These are phyloP conservation scores for Pichia sp. DNA, from an alignment of 1,139 yeast species.

Conservation along the genomic window DNA sequence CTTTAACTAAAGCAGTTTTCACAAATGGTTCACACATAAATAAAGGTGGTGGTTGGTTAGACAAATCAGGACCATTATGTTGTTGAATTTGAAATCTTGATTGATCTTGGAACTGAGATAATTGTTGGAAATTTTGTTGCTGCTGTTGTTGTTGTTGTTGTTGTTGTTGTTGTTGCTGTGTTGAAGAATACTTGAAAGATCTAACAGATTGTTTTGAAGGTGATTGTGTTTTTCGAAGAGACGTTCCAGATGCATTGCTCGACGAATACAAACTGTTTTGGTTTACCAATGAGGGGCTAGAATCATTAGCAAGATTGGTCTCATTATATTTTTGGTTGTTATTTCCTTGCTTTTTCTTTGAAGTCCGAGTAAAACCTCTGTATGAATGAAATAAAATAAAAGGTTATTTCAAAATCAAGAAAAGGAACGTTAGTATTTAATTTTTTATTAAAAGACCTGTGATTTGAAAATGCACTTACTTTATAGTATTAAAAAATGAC, in stretches of 20 bases:
- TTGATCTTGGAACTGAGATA: conserved; percentile 8
- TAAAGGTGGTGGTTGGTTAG: conserved; percentile 42
- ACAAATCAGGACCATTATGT: conserved; percentile 1
- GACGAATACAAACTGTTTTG: conserved; percentile 22
- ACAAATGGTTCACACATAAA: conserved; percentile 92
- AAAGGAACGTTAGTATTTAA: neutral
- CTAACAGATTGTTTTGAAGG: conserved; percentile 31
- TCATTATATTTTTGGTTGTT: conserved; percentile 20
- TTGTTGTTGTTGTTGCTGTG: conserved; percentile 31
- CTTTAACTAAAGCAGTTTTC: conserved; percentile 89
- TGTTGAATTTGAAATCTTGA: conserved; percentile 10
- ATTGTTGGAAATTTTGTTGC: conserved; percentile 11
- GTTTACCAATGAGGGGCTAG: conserved; percentile 20
- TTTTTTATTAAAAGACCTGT: no score
- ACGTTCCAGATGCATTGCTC: conserved; percentile 34
- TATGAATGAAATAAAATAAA: conserved; percentile 8
- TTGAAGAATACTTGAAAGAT: conserved; percentile 17
- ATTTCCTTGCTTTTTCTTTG: conserved; percentile 40
- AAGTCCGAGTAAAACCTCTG: conserved; percentile 61
- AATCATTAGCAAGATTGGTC: conserved; percentile 24
- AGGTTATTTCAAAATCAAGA: neutral
- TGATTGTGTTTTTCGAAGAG: conserved; percentile 29
- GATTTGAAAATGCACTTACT: conserved; percentile 31
- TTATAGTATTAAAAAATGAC: conserved; percentile 41
- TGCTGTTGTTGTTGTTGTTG: conserved; percentile 24